Evolutionary conservation across 768 basidiomycete genomes (phyloP).

Genomic region (Leccinum fibrillosum): DNA sequence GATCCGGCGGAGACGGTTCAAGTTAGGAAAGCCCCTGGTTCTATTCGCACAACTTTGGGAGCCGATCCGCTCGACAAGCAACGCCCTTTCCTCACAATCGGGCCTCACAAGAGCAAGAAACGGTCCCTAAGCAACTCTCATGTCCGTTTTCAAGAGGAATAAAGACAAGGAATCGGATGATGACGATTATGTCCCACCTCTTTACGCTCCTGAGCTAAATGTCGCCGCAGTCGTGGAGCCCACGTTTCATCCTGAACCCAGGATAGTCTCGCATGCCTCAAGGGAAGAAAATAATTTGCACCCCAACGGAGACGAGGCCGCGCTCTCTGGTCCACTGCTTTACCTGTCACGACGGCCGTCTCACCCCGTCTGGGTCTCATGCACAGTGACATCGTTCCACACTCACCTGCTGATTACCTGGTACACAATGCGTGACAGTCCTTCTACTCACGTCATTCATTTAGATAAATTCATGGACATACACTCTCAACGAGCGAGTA

Average conservation of each 20-base stretch:
- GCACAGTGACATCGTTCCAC: constrained; percentile 36
- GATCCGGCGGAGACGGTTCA: constrained; percentile 7
- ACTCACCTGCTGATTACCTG: constrained; percentile 48
- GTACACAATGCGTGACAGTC: constrained; percentile 38
- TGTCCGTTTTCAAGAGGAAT: constrained; percentile 59
- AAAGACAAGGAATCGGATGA: constrained; percentile 30
- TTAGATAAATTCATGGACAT: constrained; percentile 59
- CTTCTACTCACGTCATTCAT: constrained; percentile 44
- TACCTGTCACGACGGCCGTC: constrained; percentile 25
- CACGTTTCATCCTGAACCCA: not conserved
- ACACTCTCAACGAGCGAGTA: constrained; percentile 55
- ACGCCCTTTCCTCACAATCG: constrained; percentile 17
- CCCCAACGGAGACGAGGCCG: not conserved
- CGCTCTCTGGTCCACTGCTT: constrained; percentile 3
- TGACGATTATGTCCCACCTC: constrained; percentile 12
- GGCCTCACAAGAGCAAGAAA: constrained; percentile 39
- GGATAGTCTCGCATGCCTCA: not conserved
- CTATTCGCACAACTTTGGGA: constrained; percentile 16
- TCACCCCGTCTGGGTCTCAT: constrained; percentile 48
- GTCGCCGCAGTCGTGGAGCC: not conserved
- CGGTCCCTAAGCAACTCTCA: constrained; percentile 61
- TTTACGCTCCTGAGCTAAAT: constrained; percentile 7
- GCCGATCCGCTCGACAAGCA: constrained; percentile 9
- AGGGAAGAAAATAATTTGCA: not conserved
- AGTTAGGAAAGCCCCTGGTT: constrained; percentile 4